phyloP scores from a whole-genome alignment of 179 eudicot species.

The Corrigiola litoralis region DNA sequence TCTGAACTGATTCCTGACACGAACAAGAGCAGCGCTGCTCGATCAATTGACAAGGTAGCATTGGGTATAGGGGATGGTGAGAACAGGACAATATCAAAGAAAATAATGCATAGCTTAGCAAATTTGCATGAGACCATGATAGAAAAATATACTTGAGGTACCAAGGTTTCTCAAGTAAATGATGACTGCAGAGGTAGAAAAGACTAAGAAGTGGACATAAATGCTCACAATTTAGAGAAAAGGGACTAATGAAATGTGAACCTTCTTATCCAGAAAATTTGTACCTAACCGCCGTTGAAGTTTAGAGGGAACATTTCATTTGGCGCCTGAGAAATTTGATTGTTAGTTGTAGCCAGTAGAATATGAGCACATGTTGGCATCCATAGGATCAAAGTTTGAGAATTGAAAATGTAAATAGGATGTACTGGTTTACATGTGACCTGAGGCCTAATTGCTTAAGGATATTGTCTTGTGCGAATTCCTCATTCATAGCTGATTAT shows the following conservation, averaged over 20 bases:
- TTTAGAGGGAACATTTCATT: too few relatives aligned
- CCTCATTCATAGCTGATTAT: conserved; percentile 31
- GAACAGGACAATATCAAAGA: conserved; percentile 28
- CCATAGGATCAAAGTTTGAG: neutral
- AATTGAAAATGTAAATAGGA: conserved; percentile 11
- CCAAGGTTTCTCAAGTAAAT: neutral
- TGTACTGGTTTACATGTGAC: conserved; percentile 48
- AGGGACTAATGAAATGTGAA: neutral
- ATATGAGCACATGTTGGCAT: conserved; percentile 26
- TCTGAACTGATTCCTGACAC: conserved; percentile 42
- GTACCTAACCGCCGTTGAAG: conserved; percentile 69
- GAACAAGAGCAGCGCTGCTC: conserved; percentile 52
- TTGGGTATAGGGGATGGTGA: conserved; percentile 15
- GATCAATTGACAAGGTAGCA: conserved; percentile 36
- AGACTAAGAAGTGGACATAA: neutral
- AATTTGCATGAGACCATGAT: conserved; percentile 30
- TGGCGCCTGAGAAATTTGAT: conserved; percentile 52
- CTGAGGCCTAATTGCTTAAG: conserved; percentile 52
- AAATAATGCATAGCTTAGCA: conserved; percentile 23
- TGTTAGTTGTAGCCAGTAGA: conserved; percentile 17
- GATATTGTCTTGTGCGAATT: conserved; percentile 33
- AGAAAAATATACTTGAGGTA: neutral
- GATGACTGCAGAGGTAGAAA: too few relatives aligned
- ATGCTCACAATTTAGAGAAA: neutral
- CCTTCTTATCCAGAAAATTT: conserved; percentile 6